Percentiles rank a stretch among this genome's conserved stretches.
Evolutionary conservation across 352 stramenopile genomes (phyloP).

Genomic region (Peronosclerospora sorghi): DNA sequence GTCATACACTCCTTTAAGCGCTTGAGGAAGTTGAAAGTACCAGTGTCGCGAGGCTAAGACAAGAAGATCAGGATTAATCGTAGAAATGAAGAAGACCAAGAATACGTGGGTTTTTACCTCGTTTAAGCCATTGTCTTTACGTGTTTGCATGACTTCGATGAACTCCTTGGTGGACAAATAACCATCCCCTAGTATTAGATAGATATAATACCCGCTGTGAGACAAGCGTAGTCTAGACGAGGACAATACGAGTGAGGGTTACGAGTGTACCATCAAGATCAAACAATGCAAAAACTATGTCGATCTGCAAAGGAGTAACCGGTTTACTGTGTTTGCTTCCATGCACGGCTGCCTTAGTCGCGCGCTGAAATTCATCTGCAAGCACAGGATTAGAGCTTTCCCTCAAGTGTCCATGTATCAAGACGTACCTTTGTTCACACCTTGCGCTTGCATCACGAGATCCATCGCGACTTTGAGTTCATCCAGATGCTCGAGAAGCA

Average conservation of each 20-base stretch:
- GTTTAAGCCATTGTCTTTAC: slow-evolving; percentile 73
- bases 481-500: slow-evolving; percentile 73
- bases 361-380: slow-evolving; percentile 71
- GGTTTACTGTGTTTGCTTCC: slow-evolving; percentile 45
- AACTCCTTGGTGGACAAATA: slow-evolving; percentile 74
- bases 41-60: slow-evolving; percentile 62
- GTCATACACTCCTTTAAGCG: slow-evolving; percentile 62
- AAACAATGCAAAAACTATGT: slow-evolving; percentile 80
- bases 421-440: slow-evolving; percentile 68
- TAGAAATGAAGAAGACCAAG: not conserved
- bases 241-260: not conserved
- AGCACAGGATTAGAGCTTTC: not conserved
- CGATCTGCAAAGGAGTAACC: slow-evolving; percentile 70
- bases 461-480: slow-evolving; percentile 80
- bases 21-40: slow-evolving; percentile 53
- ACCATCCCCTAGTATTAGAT: slow-evolving; percentile 38
- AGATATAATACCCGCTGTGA: not conserved
- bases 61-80: slow-evolving; percentile 1
- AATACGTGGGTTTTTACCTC: slow-evolving; percentile 28
- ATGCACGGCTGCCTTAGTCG: slow-evolving; percentile 49
- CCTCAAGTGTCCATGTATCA: not conserved
- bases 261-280: slow-evolving; percentile 46
- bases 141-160: slow-evolving; percentile 80
- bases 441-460: slow-evolving; percentile 71
- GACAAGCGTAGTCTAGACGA: not conserved